These are phyloP conservation scores for Colletotrichum liriopes DNA, from an alignment of 2,329 filamentous ascomycete genomes.

Conservation along the genomic window DNA sequence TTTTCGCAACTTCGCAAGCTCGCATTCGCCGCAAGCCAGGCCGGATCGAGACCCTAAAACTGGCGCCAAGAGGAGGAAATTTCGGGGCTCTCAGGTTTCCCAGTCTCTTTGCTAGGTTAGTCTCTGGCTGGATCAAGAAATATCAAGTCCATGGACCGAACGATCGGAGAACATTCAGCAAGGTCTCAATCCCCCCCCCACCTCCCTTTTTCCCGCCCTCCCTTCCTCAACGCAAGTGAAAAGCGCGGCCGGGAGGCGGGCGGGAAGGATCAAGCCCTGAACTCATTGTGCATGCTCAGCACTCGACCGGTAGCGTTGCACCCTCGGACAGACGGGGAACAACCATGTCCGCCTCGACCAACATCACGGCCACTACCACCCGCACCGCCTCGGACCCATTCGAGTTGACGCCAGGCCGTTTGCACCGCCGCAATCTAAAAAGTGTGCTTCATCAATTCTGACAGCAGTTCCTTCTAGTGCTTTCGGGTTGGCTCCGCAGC, in stretches of 20 bases:
- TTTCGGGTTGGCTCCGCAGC: constrained; percentile 12
- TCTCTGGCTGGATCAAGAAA: not conserved
- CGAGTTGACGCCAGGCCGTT: not conserved
- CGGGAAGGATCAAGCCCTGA: constrained; percentile 10
- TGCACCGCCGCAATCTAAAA: constrained; percentile 32
- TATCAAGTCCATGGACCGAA: not conserved
- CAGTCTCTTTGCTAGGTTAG: not conserved
- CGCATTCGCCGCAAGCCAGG: not conserved
- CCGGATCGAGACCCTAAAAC: constrained; percentile 19
- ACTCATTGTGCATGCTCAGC: constrained; percentile 4
- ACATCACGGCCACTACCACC: not conserved
- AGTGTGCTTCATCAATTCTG: constrained; percentile 4
- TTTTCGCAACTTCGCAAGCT: not conserved
- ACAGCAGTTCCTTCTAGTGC: not conserved
- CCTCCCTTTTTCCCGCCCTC: not conserved
- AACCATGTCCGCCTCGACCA: constrained; percentile 34
- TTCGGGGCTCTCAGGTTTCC: constrained; percentile 4
- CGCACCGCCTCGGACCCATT: constrained; percentile 14
- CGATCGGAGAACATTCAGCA: not conserved
- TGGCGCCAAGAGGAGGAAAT: constrained; percentile 19
- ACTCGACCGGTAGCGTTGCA: not conserved
- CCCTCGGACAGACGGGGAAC: constrained; percentile 30
- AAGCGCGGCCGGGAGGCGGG: not conserved
- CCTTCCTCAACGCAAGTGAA: not conserved
- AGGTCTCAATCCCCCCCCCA: not conserved